Percentiles rank a stretch among this genome's conserved stretches.
phyloP scores from a whole-genome alignment of 2,329 filamentous ascomycete genomes.

The Gaeumannomyces tritici region DNA sequence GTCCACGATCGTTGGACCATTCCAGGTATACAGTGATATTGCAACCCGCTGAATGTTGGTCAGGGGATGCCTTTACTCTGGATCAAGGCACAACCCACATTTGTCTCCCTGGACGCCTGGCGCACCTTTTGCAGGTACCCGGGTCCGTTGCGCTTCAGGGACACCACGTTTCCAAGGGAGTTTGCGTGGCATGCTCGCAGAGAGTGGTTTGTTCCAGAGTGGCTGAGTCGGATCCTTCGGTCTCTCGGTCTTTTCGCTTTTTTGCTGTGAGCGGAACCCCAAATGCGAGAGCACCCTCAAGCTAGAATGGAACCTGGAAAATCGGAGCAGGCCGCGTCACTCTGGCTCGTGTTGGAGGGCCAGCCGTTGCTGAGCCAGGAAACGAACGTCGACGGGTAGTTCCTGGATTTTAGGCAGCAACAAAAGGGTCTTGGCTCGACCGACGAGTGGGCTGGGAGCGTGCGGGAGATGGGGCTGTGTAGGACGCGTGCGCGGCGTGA shows the following conservation, averaged over 20 bases:
- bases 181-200: slow-evolving; percentile 10
- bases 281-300: neutral
- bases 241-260: neutral
- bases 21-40: no score
- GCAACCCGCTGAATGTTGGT: no score
- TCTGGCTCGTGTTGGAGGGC: neutral
- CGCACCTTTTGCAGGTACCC: no score
- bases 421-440: neutral
- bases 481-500: neutral
- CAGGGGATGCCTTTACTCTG: neutral
- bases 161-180: slow-evolving; percentile 10
- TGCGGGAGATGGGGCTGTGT: neutral
- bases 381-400: neutral
- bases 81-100: neutral
- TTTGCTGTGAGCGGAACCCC: neutral
- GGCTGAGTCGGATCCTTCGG: neutral
- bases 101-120: neutral
- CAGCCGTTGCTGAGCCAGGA: neutral
- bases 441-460: neutral
- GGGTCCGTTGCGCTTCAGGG: neutral
- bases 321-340: neutral
- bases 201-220: neutral
- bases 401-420: neutral
- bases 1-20: neutral
- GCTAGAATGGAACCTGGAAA: neutral